Conservation (phyloP, 768 basidiomycete genomes). For the Psilocybe azurescens region DNA sequence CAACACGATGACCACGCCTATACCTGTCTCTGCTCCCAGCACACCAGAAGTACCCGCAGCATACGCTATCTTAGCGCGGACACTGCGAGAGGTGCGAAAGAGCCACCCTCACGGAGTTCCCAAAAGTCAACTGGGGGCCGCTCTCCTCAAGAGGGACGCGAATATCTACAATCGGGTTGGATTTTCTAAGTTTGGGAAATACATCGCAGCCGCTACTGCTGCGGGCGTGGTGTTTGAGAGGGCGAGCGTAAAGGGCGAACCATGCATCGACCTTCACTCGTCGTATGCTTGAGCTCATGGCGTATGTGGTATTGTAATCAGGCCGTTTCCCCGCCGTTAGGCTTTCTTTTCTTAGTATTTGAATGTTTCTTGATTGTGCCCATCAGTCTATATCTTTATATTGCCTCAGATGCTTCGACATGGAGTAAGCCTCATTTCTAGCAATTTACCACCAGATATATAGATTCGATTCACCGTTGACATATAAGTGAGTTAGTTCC, state of each 20-base stretch:
- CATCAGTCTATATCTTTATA: too few relatives aligned
- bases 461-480: too few relatives aligned
- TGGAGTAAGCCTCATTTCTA: neutral
- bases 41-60: neutral
- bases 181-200: slow-evolving; percentile 4
- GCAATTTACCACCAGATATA: neutral
- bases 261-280: slow-evolving; percentile 1
- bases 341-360: too few relatives aligned
- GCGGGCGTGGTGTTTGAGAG: slow-evolving; percentile 9
- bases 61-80: neutral
- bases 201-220: slow-evolving; percentile 6
- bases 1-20: neutral
- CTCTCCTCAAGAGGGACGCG: slow-evolving; percentile 1
- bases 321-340: too few relatives aligned
- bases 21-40: neutral
- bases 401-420: too few relatives aligned
- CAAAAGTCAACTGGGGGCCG: neutral
- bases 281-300: neutral
- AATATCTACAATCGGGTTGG: slow-evolving; percentile 1
- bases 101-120: neutral
- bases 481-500: too few relatives aligned
- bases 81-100: slow-evolving; percentile 10
- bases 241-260: neutral
- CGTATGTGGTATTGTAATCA: too few relatives aligned
- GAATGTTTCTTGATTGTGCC: too few relatives aligned